Percentiles rank a stretch among this genome's conserved stretches.
phyloP scores from a whole-genome alignment of 2,329 filamentous ascomycete species.

The Microsporum ferrugineum region DNA sequence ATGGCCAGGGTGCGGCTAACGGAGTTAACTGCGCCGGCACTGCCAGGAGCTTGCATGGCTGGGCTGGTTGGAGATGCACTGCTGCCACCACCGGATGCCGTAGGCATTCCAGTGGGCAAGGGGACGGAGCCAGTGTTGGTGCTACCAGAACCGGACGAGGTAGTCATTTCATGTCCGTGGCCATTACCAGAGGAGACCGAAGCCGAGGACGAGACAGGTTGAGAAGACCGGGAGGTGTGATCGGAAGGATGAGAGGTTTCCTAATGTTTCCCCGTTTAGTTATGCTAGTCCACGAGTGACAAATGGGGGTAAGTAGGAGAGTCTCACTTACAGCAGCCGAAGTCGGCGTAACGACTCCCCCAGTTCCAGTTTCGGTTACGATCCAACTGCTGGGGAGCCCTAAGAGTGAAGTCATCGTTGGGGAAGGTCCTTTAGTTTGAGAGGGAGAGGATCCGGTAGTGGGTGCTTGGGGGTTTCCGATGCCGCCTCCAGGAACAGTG shows the following conservation, averaged over 20 bases:
- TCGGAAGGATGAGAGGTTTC: constrained; percentile 10
- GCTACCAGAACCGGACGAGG: neutral
- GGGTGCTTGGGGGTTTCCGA: constrained; percentile 5
- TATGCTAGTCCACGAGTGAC: neutral
- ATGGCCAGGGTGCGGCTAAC: neutral
- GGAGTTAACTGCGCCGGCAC: neutral
- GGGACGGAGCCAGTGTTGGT: neutral
- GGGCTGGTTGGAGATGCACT: neutral
- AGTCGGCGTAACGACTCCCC: constrained; percentile 65
- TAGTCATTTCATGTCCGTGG: neutral
- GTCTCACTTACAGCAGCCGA: constrained; percentile 56
- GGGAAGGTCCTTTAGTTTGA: constrained; percentile 30
- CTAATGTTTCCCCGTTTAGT: constrained; percentile 11
- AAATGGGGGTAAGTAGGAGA: constrained; percentile 17
- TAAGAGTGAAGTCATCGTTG: constrained; percentile 29
- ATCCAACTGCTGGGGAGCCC: constrained; percentile 70
- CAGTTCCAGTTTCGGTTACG: constrained; percentile 61
- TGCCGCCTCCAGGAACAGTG: neutral
- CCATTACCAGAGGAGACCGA: neutral
- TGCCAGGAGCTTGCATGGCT: neutral
- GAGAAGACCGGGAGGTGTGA: neutral
- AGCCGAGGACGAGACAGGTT: neutral
- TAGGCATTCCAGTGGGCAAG: neutral
- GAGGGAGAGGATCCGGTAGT: neutral
- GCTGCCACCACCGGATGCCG: neutral